Evolutionary conservation across 2,329 filamentous ascomycete species (phyloP).

Genomic region (Ascochyta rabiei): DNA sequence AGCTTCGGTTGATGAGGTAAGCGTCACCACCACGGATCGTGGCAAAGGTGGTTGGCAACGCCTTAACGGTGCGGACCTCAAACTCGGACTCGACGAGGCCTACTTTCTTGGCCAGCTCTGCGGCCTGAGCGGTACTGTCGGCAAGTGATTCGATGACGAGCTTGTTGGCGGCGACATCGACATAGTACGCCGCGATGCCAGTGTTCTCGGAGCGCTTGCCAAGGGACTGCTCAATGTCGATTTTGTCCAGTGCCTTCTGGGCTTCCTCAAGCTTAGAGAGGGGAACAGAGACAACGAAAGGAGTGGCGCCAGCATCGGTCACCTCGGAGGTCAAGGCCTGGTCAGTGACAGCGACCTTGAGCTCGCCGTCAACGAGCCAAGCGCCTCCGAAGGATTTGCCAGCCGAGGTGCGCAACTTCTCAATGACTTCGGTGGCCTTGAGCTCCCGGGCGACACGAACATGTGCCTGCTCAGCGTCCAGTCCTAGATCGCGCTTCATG

Average conservation of each 20-base stretch:
- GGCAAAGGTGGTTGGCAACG: constrained; percentile 46
- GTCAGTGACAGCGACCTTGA: constrained; percentile 50
- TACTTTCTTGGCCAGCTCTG: constrained; percentile 46
- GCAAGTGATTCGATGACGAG: constrained; percentile 49
- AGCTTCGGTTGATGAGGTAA: constrained; percentile 44
- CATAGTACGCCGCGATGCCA: constrained; percentile 49
- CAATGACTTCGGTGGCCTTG: constrained; percentile 47
- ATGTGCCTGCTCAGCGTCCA: constrained; percentile 48
- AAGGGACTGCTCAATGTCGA: constrained; percentile 38
- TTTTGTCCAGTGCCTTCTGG: constrained; percentile 48
- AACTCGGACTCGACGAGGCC: constrained; percentile 48
- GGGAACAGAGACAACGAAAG: constrained; percentile 43
- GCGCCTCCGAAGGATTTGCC: constrained; percentile 49
- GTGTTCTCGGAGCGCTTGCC: constrained; percentile 27
- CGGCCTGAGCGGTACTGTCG: constrained; percentile 45
- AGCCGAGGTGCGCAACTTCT: constrained; percentile 40
- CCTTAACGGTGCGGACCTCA: constrained; percentile 44
- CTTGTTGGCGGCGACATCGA: constrained; percentile 51
- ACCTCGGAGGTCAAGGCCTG: constrained; percentile 46
- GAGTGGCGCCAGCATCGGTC: constrained; percentile 45
- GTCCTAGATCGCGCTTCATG: constrained; percentile 54
- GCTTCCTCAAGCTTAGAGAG: constrained; percentile 48
- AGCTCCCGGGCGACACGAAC: constrained; percentile 50
- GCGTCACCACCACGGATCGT: constrained; percentile 49
- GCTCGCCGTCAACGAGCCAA: constrained; percentile 48